Base-by-base conservation (phyloP, 352 stramenopile genomes). In the Sclerospora graminicola region DNA sequence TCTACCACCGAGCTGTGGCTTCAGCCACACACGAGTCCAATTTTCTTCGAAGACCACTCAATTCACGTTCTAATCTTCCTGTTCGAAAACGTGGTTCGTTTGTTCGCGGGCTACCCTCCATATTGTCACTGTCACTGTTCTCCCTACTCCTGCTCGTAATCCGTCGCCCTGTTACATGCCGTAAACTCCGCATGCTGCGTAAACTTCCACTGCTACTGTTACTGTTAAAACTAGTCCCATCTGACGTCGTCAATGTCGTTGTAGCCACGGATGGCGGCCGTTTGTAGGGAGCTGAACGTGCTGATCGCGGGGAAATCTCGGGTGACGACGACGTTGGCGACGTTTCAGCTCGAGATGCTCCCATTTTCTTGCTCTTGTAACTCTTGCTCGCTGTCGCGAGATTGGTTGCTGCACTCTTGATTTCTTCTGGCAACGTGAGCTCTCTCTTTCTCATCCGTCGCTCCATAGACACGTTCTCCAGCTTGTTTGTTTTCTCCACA, bases 321-420 rank as follows among this genome's bases (percentile, higher is more conserved):
- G 69, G 72, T 0, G 69, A 72, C 14, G 74, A 84, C 0, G 67
- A 63, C 24, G 75, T 82, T 14, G 72, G 69, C 5, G 68, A 81
- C 30, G 68, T 82, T 4, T 63, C 57, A 5, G 63, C 46, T 20
- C 67, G 51, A 10, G 67, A 58, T 10, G 44, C 34, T 2, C 27
- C 45, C 18, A 69, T 9, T 19, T 45, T 35, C 39, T 66, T 66
- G 29, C 48, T 63, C 45, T 66, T 64, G 33, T 58, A 64, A 16
- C 38, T 51, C 28, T 46, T 28, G 5, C 24, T 38, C 8, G 41
- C 35, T 18, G 52, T 45, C 31, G 48, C 45, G 21, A 50, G 30
- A 8, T 18, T 51, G 7, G 47, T 41, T 7, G 43, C 32, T n/a
- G 49, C 30, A 6, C 26, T 66, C n/a, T n/a, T 62, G 18, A 60